Conservation (phyloP, 2,329 filamentous ascomycete species). For the Pseudodiploospora longispora region DNA sequence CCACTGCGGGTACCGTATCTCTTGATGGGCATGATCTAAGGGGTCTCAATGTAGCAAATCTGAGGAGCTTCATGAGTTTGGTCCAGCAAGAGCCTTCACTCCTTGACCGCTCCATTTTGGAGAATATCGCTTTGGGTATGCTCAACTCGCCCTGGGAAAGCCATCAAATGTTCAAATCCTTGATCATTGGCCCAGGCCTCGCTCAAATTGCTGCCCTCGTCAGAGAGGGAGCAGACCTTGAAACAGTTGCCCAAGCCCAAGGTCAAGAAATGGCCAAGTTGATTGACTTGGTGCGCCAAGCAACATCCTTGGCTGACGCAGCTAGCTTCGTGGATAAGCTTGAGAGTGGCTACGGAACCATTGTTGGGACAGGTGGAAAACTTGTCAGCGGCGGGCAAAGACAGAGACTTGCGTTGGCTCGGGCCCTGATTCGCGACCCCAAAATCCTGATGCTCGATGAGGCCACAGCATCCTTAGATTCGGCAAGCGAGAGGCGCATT, state of each 20-base stretch:
- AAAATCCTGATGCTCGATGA: constrained; percentile 53
- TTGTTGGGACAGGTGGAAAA: constrained; percentile 45
- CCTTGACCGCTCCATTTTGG: constrained; percentile 37
- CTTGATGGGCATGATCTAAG: constrained; percentile 41
- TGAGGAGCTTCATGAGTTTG: constrained; percentile 34
- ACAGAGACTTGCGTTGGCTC: constrained; percentile 51
- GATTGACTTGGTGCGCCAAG: constrained; percentile 5
- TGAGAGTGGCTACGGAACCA: constrained; percentile 45
- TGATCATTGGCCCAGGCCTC: constrained; percentile 42
- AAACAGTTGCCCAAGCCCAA: constrained; percentile 32
- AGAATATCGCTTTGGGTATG: constrained; percentile 44
- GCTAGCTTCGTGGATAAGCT: constrained; percentile 45
- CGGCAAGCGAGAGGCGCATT: constrained; percentile 47
- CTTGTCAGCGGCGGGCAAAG: constrained; percentile 53
- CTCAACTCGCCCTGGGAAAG: constrained; percentile 33
- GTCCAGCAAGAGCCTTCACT: constrained; percentile 40
- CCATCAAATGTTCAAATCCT: constrained; percentile 32
- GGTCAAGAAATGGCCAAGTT: constrained; percentile 35
- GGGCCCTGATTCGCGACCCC: constrained; percentile 49
- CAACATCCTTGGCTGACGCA: constrained; percentile 46
- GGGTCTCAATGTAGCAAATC: constrained; percentile 36
- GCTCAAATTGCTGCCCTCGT: constrained; percentile 43
- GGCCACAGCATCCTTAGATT: constrained; percentile 53
- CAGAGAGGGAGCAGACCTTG: constrained; percentile 41
- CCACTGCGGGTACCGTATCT: constrained; percentile 36